Percentiles rank a stretch among this genome's conserved stretches.
Conservation (phyloP, 2,329 filamentous ascomycete genomes). For the Didymella sp. region DNA sequence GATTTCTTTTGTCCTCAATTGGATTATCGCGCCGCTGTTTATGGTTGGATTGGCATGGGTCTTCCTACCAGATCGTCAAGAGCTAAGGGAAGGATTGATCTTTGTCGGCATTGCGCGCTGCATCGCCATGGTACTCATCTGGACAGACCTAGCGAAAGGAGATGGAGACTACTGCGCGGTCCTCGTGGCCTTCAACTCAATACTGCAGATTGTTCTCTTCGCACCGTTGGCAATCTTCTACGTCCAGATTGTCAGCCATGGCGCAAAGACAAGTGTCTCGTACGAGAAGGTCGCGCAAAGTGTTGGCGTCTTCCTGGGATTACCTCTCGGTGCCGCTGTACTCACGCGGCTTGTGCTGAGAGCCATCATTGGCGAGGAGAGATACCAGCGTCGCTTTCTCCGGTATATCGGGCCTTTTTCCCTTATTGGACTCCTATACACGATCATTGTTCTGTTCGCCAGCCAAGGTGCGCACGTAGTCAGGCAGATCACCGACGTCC, state of each 20-base stretch:
- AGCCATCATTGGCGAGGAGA: conserved; percentile 59
- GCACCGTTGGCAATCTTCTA: conserved; percentile 58
- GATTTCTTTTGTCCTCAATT: conserved; percentile 80
- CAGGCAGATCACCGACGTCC: conserved; percentile 81
- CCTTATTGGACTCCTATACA: conserved; percentile 83
- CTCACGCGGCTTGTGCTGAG: conserved; percentile 73
- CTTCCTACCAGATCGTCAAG: conserved; percentile 53
- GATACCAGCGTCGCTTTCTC: conserved; percentile 76
- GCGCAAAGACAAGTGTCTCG: conserved; percentile 54
- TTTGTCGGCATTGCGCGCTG: conserved; percentile 85
- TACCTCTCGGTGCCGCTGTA: conserved; percentile 80
- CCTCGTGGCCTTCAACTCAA: conserved; percentile 57
- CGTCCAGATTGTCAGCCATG: conserved; percentile 70
- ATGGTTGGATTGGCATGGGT: conserved; percentile 79
- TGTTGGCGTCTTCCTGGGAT: conserved; percentile 82
- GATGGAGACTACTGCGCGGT: conserved; percentile 81
- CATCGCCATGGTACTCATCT: conserved; percentile 88
- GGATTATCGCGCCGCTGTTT: conserved; percentile 80
- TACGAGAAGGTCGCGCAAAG: conserved; percentile 78
- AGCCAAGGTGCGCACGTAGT: conserved; percentile 82
- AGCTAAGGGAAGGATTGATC: conserved; percentile 70
- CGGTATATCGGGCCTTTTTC: conserved; percentile 74
- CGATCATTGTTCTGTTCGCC: conserved; percentile 84
- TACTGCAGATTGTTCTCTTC: conserved; percentile 58
- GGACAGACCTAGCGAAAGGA: conserved; percentile 78